Evolutionary conservation across 2,329 filamentous ascomycete species (phyloP).

Genomic region (Decorospora gaudefroyi): DNA sequence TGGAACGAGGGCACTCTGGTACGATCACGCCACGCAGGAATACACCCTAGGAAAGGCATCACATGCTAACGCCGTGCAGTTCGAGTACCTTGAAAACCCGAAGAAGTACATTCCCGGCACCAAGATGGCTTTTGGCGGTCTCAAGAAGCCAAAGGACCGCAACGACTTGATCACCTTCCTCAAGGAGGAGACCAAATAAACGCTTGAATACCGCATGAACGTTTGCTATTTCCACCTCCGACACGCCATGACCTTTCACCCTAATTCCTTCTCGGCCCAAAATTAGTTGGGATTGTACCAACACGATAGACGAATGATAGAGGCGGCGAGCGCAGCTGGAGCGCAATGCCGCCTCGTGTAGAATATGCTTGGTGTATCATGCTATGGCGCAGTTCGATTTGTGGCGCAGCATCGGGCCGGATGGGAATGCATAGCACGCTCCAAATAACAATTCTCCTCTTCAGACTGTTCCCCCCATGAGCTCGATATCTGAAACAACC

Average conservation of each 20-base stretch:
- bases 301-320: slow-evolving; percentile 50
- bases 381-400: slow-evolving; percentile 40
- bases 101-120: slow-evolving; percentile 99
- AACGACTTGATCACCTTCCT: slow-evolving; percentile 96
- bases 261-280: slow-evolving; percentile 30
- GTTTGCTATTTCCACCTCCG: slow-evolving; percentile 22
- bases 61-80: slow-evolving; percentile 57
- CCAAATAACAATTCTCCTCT: slow-evolving; percentile 47
- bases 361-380: slow-evolving; percentile 45
- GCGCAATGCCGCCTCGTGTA: slow-evolving; percentile 39
- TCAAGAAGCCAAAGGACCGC: slow-evolving; percentile 99
- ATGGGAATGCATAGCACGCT: slow-evolving; percentile 43
- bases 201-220: slow-evolving; percentile 35
- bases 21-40: slow-evolving; percentile 42
- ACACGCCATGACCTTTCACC: slow-evolving; percentile 36
- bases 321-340: slow-evolving; percentile 30
- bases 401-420: slow-evolving; percentile 42
- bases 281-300: slow-evolving; percentile 44
- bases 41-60: not conserved
- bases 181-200: slow-evolving; percentile 71
- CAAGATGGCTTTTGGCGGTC: slow-evolving; percentile 99
- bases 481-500: no score
- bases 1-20: slow-evolving; percentile 88
- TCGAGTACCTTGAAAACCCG: slow-evolving; percentile 99
- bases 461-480: slow-evolving; percentile 6